Evolutionary conservation across 1,284 basidiomycete genomes (phyloP).

Genomic region (Trametes polyzona): DNA sequence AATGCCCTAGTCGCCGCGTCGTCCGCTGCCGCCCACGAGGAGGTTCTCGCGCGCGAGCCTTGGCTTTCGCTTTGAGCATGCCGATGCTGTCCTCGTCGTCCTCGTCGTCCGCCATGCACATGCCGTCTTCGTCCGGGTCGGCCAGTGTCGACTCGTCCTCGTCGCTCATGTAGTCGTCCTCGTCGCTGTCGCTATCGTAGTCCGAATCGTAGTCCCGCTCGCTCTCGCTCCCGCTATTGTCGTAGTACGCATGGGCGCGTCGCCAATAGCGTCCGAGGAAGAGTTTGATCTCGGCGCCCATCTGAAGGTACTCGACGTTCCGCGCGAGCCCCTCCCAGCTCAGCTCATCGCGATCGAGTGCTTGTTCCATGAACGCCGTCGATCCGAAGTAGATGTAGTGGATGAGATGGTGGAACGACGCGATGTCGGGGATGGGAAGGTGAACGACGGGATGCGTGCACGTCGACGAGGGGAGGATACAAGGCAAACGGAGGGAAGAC

Average conservation of each 20-base stretch:
- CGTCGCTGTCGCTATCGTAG: constrained; percentile 42
- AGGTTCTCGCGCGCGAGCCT: constrained; percentile 24
- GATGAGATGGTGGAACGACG: constrained; percentile 70
- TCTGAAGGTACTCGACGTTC: constrained; percentile 79
- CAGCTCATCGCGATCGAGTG: constrained; percentile 59
- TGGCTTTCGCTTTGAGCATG: constrained; percentile 32
- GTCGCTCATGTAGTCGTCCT: constrained; percentile 31
- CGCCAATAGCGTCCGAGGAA: constrained; percentile 64
- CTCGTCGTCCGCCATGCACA: constrained; percentile 35
- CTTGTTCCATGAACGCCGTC: constrained; percentile 60
- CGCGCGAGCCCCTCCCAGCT: constrained; percentile 81
- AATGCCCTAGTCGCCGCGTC: constrained; percentile 35
- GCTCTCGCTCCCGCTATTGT: constrained; percentile 29
- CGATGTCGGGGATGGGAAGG: constrained; percentile 78
- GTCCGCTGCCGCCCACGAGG: constrained; percentile 36
- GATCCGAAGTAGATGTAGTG: constrained; percentile 82
- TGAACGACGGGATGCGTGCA: constrained; percentile 66
- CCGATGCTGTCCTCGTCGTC: constrained; percentile 41
- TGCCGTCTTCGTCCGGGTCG: constrained; percentile 24
- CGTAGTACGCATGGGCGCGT: constrained; percentile 48
- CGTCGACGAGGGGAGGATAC: constrained; percentile 58
- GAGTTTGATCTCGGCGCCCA: constrained; percentile 67
- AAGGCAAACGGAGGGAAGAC: constrained; percentile 59
- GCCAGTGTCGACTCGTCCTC: constrained; percentile 30
- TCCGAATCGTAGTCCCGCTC: constrained; percentile 36